Evolutionary conservation across 106 monocot genomes (phyloP).

Genomic region (Dendrobium nobile): DNA sequence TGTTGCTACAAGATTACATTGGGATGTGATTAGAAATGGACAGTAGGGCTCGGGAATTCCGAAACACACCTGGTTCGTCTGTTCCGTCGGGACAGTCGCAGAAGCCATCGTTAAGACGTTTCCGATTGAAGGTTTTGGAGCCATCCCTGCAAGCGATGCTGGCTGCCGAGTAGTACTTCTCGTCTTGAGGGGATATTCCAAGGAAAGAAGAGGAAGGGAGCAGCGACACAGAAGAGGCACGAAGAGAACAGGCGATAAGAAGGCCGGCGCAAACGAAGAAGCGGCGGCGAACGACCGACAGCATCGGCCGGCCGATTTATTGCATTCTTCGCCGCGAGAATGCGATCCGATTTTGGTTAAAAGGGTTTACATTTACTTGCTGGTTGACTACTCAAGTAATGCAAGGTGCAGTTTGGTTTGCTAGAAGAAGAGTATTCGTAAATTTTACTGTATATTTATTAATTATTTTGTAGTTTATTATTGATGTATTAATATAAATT

Average conservation of each 20-base stretch:
- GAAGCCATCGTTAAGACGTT: slow-evolving; percentile 81
- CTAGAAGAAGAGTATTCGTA: too few species aligned
- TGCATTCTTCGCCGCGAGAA: not conserved
- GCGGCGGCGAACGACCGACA: not conserved
- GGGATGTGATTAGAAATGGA: too few species aligned
- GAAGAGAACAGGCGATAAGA: not conserved
- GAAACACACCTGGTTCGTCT: slow-evolving; percentile 72
- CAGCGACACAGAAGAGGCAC: not conserved
- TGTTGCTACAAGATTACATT: too few species aligned
- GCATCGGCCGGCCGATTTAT: not conserved
- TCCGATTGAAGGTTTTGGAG: slow-evolving; percentile 50
- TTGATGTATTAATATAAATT: too few species aligned
- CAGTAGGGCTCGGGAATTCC: not conserved
- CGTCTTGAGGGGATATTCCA: slow-evolving; percentile 12
- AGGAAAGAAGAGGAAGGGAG: slow-evolving; percentile 2
- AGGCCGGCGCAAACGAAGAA: not conserved
- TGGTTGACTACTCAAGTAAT: too few species aligned
- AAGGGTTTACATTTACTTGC: too few species aligned
- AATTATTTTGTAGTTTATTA: too few species aligned
- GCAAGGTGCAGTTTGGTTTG: too few species aligned
- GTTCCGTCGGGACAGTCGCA: slow-evolving; percentile 96
- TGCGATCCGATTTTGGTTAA: too few species aligned
- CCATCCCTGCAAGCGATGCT: slow-evolving; percentile 79
- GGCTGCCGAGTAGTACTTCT: slow-evolving; percentile 2
- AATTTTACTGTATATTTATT: too few species aligned